Percentiles rank a stretch among this genome's conserved stretches.
These are phyloP conservation scores for Rhytidiadelphus loreus DNA, from an alignment of 225 moss, liverwort and hornwort genomes.

Conservation along the genomic window DNA sequence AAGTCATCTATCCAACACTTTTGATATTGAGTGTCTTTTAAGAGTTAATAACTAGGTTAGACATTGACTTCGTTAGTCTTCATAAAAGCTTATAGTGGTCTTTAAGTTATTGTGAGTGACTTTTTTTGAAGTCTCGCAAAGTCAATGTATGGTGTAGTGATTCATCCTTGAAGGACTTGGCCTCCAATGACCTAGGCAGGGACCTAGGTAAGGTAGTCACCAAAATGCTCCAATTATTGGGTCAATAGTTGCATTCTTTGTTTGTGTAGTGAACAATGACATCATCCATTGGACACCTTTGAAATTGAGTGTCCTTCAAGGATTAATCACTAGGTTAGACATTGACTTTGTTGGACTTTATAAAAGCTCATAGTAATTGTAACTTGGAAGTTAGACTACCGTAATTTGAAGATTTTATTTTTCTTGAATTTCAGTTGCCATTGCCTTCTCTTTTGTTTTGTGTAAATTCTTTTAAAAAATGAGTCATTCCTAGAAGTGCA, in stretches of 20 bases:
- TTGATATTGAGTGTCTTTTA: too few relatives aligned
- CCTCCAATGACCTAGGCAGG: too few relatives aligned
- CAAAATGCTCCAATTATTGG: neutral
- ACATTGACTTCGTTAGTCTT: too few relatives aligned
- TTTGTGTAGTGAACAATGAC: neutral
- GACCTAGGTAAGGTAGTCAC: neutral
- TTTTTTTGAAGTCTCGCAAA: neutral
- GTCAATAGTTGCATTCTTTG: neutral
- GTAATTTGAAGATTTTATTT: too few relatives aligned
- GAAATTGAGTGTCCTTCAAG: rapidly evolving
- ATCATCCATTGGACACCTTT: neutral
- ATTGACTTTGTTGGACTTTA: too few relatives aligned
- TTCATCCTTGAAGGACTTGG: neutral
- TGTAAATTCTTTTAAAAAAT: neutral
- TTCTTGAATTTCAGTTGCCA: too few relatives aligned
- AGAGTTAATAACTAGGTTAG: too few relatives aligned
- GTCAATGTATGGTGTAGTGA: neutral
- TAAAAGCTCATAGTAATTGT: too few relatives aligned
- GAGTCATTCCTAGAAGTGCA: rapidly evolving
- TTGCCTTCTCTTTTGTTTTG: neutral
- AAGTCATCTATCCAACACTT: too few relatives aligned
- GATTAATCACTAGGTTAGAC: rapidly evolving
- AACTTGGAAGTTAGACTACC: too few relatives aligned
- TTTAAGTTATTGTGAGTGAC: neutral
- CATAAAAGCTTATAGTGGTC: neutral